Conservation (phyloP, 148 eudicot species). For the Rhododendron ferrugineum region DNA sequence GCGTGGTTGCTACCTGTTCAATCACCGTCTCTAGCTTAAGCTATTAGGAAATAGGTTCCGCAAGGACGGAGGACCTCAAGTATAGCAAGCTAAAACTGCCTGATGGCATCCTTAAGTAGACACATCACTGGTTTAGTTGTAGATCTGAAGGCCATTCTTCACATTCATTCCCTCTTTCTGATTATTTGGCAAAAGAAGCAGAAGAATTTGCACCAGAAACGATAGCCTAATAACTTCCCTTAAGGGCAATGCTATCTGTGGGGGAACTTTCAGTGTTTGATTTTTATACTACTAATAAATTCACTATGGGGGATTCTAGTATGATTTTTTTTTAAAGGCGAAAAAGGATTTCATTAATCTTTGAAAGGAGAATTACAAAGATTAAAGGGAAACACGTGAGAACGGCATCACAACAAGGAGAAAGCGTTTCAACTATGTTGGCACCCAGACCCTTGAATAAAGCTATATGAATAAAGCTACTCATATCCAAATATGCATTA, state of each 20-base stretch:
- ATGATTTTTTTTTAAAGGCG: too few relatives aligned
- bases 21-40: background rate
- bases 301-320: background rate
- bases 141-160: background rate
- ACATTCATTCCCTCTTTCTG: background rate
- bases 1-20: background rate
- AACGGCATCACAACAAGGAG: too few relatives aligned
- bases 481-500: background rate
- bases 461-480: background rate
- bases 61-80: background rate
- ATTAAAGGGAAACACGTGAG: too few relatives aligned
- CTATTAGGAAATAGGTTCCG: background rate
- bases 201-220: background rate
- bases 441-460: too few relatives aligned
- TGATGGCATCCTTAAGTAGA: background rate
- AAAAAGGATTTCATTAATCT: too few relatives aligned
- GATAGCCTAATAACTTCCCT: background rate
- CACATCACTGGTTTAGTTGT: background rate
- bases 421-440: too few relatives aligned
- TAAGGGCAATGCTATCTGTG: background rate
- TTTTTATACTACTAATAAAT: background rate
- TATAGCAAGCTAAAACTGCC: background rate
- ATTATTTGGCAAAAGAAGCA: background rate
- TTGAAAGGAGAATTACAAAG: too few relatives aligned
- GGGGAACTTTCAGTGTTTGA: background rate